A percentile compares a stretch with the other conserved stretches of the same genome.
Evolutionary conservation across 805 yeast species (phyloP).

Genomic region (Candida tibetensis): DNA sequence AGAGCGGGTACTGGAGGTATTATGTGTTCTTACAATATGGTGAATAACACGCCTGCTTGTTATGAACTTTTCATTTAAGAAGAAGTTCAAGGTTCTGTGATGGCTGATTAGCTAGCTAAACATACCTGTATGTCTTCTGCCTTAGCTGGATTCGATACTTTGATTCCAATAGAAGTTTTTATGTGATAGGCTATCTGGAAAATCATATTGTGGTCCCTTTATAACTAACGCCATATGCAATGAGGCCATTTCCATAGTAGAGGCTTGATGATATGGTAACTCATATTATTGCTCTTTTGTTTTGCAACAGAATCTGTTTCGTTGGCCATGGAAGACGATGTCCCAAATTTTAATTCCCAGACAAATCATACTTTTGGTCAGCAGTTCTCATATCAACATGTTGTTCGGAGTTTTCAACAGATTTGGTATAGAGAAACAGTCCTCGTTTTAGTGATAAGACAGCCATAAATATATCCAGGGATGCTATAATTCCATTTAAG

Average conservation of each 20-base stretch:
- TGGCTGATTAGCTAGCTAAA: conserved; percentile 67
- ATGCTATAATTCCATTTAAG: conserved; percentile 55
- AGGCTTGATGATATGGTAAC: conserved; percentile 63
- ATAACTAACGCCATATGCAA: conserved; percentile 55
- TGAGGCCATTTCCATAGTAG: conserved; percentile 49
- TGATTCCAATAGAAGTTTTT: conserved; percentile 59
- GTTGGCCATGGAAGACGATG: conserved; percentile 39
- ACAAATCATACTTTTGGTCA: conserved; percentile 55
- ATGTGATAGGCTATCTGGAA: conserved; percentile 53
- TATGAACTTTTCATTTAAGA: conserved; percentile 54
- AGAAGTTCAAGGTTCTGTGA: conserved; percentile 66
- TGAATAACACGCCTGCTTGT: conserved; percentile 57
- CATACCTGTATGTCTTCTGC: conserved; percentile 56
- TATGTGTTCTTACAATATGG: conserved; percentile 60
- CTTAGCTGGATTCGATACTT: conserved; percentile 61
- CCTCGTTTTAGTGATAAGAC: conserved; percentile 46
- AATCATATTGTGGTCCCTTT: conserved; percentile 57
- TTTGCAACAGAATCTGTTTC: conserved; percentile 40
- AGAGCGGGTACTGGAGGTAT: conserved; percentile 59
- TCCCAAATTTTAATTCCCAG: conserved; percentile 59
- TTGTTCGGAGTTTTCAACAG: conserved; percentile 51
- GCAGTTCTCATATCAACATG: conserved; percentile 50
- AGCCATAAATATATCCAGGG: conserved; percentile 53
- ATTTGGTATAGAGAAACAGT: conserved; percentile 57
- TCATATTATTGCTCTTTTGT: conserved; percentile 56